Evolutionary conservation across 1,284 basidiomycete genomes (phyloP).

Genomic region (Porodaedalea pini): DNA sequence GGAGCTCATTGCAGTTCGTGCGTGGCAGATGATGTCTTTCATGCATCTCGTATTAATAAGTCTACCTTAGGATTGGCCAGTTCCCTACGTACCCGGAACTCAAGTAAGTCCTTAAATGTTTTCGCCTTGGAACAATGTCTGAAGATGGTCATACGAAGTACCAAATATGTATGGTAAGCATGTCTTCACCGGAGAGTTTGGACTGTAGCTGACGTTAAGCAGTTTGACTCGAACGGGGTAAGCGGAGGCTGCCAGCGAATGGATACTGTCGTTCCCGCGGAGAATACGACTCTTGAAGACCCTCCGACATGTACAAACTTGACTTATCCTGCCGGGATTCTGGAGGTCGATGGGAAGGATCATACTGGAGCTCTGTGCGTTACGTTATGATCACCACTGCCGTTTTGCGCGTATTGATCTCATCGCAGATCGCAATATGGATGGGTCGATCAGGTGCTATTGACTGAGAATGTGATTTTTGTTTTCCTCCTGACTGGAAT

Average conservation of each 20-base stretch:
- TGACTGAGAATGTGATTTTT: background rate
- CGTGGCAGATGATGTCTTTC: constrained; percentile 24
- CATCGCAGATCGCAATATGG: constrained; percentile 42
- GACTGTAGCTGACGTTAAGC: background rate
- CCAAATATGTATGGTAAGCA: constrained; percentile 61
- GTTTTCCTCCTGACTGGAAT: background rate
- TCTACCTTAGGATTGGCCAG: constrained; percentile 45
- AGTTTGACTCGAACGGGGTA: constrained; percentile 53
- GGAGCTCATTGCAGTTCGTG: constrained; percentile 45
- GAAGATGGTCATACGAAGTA: constrained; percentile 35
- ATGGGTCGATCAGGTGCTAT: constrained; percentile 51
- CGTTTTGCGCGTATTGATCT: background rate
- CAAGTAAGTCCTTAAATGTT: constrained; percentile 33
- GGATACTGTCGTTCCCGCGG: constrained; percentile 47
- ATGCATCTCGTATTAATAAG: background rate
- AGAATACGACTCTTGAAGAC: constrained; percentile 30
- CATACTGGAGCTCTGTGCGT: constrained; percentile 39
- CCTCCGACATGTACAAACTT: constrained; percentile 44
- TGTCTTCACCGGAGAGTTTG: background rate
- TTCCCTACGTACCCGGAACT: constrained; percentile 56
- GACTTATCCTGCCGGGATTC: constrained; percentile 41
- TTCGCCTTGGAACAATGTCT: constrained; percentile 5
- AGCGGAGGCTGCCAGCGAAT: constrained; percentile 58
- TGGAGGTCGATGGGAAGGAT: constrained; percentile 45
- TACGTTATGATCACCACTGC: background rate